phyloP scores from a whole-genome alignment of 371 early-diverging fungal genomes.

The Mucor velutinosus region DNA sequence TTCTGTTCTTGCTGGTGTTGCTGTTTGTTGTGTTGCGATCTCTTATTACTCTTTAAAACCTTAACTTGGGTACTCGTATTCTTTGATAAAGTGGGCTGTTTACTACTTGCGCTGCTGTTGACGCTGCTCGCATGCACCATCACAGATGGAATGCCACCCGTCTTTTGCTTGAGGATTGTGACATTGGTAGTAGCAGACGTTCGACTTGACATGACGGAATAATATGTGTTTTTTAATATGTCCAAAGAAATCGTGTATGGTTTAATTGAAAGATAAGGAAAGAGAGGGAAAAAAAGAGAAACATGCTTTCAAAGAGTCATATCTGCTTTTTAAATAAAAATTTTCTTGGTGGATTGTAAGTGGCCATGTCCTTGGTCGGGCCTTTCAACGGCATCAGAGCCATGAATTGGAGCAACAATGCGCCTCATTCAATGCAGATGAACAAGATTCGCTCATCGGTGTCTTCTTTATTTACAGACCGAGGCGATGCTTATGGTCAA shows the following conservation, averaged over 20 bases:
- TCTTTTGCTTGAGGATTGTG: background rate
- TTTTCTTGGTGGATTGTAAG: background rate
- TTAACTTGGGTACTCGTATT: background rate
- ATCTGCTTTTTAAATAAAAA: background rate
- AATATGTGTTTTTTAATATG: background rate
- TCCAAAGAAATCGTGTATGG: background rate
- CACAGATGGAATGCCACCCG: background rate
- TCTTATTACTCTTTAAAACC: background rate
- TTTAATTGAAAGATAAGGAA: background rate
- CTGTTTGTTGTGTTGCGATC: background rate
- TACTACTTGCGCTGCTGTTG: background rate
- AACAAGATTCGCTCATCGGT: too few relatives aligned
- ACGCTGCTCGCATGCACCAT: background rate
- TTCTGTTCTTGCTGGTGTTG: background rate
- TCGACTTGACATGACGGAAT: conserved; percentile 1
- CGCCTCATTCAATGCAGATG: background rate
- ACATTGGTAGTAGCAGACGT: background rate
- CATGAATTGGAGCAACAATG: background rate
- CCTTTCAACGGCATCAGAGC: background rate
- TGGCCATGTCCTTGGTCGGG: background rate
- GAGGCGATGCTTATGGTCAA: too few relatives aligned
- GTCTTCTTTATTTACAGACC: too few relatives aligned
- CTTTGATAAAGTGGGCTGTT: background rate
- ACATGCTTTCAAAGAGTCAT: background rate
- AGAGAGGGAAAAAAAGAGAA: background rate